These are phyloP conservation scores for Closterium sp. DNA, from an alignment of 139 green algal genomes.

Conservation along the genomic window DNA sequence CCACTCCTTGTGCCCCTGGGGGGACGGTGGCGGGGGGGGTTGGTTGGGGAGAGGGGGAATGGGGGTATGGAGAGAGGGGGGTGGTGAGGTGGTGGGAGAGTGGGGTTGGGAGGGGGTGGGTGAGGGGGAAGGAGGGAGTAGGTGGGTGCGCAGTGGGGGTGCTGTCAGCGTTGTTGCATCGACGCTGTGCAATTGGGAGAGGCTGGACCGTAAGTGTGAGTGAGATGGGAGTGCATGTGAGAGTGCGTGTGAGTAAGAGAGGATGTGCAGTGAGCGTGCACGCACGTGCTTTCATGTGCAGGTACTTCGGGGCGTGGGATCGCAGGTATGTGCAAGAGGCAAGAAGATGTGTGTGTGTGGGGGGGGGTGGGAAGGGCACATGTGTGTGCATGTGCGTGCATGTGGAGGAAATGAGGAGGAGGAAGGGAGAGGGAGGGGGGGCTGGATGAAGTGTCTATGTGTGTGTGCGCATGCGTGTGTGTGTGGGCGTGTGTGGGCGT, in stretches of 20 bases:
- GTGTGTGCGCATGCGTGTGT: background rate
- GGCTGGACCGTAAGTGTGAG: background rate
- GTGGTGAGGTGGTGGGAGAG: too few relatives aligned
- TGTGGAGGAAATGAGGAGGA: too few relatives aligned
- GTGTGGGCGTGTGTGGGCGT: too few relatives aligned
- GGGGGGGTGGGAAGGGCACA: background rate
- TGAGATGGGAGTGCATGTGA: background rate
- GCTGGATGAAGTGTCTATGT: too few relatives aligned
- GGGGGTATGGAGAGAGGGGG: too few relatives aligned
- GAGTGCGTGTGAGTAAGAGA: background rate
- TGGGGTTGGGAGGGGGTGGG: too few relatives aligned
- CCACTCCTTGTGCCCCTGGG: conserved; percentile 46
- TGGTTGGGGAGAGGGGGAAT: too few relatives aligned
- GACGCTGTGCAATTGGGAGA: background rate
- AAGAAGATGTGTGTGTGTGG: too few relatives aligned
- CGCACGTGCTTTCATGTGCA: background rate
- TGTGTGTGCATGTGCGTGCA: too few relatives aligned
- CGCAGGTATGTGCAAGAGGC: background rate
- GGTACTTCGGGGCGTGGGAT: background rate
- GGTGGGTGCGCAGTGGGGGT: background rate
- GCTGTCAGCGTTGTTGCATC: background rate
- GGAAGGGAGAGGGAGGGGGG: too few relatives aligned
- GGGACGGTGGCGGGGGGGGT: too few relatives aligned
- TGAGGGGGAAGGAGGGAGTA: background rate
- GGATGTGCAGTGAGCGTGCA: background rate